These are phyloP conservation scores for Candida ficus DNA, from an alignment of 805 yeast genomes.

Conservation along the genomic window DNA sequence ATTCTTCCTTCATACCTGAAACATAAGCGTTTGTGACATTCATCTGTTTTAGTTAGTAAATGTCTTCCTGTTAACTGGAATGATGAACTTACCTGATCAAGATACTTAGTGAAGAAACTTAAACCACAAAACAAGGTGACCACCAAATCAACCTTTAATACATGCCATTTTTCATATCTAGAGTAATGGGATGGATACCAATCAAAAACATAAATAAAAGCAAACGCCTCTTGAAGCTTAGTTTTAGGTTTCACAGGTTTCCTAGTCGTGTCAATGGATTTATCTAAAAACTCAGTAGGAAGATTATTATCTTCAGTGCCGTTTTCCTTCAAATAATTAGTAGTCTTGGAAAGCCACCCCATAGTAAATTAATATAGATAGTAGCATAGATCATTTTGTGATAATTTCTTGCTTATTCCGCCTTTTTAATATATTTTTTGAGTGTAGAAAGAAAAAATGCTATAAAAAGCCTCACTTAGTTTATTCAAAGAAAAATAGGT, in stretches of 20 bases:
- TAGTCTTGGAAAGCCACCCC: not conserved
- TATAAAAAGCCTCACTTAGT: too few species aligned
- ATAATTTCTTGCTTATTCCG: too few species aligned
- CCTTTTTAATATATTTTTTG: too few species aligned
- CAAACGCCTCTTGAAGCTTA: not conserved
- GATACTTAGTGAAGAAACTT: not conserved
- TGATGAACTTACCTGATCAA: too few species aligned
- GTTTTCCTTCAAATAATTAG: not conserved
- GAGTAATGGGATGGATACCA: constrained; percentile 9
- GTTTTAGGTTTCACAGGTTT: not conserved
- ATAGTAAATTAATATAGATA: too few species aligned
- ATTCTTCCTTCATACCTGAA: constrained; percentile 52
- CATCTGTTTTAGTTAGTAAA: not conserved
- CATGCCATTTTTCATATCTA: constrained; percentile 4
- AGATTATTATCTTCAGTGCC: not conserved
- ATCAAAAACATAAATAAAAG: not conserved
- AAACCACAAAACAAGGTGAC: constrained; percentile 15
- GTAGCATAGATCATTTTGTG: too few species aligned
- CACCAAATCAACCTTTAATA: constrained; percentile 8
- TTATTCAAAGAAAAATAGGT: too few species aligned
- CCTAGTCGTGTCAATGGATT: not conserved
- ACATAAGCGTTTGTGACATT: constrained; percentile 62
- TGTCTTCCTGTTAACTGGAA: too few species aligned
- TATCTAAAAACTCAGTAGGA: not conserved
- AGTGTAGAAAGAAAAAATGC: too few species aligned